Evolutionary conservation across 805 yeast species (phyloP).

Genomic region (Zygoascus biomembranicola): DNA sequence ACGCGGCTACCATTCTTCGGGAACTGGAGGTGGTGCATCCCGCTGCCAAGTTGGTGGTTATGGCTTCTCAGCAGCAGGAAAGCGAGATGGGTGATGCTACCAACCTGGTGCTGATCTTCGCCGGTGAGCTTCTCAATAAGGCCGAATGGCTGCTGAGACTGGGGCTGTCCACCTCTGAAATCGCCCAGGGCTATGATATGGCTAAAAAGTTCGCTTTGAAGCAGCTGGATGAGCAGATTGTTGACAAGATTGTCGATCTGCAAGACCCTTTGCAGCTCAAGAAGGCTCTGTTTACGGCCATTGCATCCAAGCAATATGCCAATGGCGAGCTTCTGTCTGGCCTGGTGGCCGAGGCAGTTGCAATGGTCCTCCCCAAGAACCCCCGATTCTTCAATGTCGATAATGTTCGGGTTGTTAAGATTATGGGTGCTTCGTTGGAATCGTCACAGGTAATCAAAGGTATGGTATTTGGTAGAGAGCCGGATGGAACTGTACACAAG

Average conservation of each 20-base stretch:
- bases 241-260: constrained; percentile 54
- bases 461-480: constrained; percentile 96
- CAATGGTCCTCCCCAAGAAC: constrained; percentile 63
- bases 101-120: constrained; percentile 81
- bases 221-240: constrained; percentile 47
- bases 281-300: constrained; percentile 76
- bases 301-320: constrained; percentile 91
- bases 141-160: constrained; percentile 77
- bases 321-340: constrained; percentile 68
- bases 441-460: constrained; percentile 82
- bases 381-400: constrained; percentile 77
- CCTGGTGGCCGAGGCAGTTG: constrained; percentile 78
- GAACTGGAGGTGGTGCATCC: constrained; percentile 79
- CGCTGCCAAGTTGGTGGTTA: constrained; percentile 88
- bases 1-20: constrained; percentile 94
- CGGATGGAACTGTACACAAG: constrained; percentile 82
- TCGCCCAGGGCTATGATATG: constrained; percentile 83
- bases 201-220: constrained; percentile 72
- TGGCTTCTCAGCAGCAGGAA: constrained; percentile 97
- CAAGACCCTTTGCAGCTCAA: constrained; percentile 45
- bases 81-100: constrained; percentile 96
- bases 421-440: constrained; percentile 81
- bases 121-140: constrained; percentile 83
- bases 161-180: constrained; percentile 88
- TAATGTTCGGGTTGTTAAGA: constrained; percentile 88